Conservation (phyloP, 1,284 basidiomycete species). For the Phellinidium pouzarii region DNA sequence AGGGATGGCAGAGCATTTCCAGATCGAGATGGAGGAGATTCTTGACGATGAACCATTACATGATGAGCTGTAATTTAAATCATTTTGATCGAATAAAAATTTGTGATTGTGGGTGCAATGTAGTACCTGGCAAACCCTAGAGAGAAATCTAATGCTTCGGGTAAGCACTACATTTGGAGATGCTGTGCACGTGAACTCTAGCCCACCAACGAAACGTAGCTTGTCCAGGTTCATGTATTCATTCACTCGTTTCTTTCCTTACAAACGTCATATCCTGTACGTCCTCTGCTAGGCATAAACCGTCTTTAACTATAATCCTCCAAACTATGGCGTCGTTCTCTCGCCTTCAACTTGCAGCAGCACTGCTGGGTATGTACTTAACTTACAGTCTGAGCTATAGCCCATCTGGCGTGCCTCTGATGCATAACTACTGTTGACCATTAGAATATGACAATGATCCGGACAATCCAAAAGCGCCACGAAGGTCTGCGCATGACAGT, state of each 20-base stretch:
- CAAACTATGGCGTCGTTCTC: conserved; percentile 50
- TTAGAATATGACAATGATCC: conserved; percentile 80
- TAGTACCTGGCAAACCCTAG: too few species aligned
- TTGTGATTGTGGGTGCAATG: too few species aligned
- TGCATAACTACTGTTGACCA: conserved; percentile 3
- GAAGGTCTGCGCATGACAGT: conserved; percentile 68
- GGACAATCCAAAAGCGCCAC: conserved; percentile 49
- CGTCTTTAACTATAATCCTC: not conserved
- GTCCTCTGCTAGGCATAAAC: not conserved
- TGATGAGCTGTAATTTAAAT: conserved; percentile 35
- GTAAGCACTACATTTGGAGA: too few species aligned
- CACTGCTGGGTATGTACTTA: conserved; percentile 52
- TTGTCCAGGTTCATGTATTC: not conserved
- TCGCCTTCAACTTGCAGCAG: conserved; percentile 72
- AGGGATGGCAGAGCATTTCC: conserved; percentile 45
- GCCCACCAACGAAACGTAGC: not conserved
- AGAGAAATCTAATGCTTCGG: too few species aligned
- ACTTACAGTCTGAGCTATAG: conserved; percentile 2
- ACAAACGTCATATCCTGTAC: not conserved
- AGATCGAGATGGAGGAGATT: conserved; percentile 63
- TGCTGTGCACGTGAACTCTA: not conserved
- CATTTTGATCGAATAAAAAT: not conserved
- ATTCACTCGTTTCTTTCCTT: not conserved
- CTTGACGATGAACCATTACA: conserved; percentile 46
- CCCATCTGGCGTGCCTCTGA: not conserved